A percentile compares a stretch with the other conserved stretches of the same genome.
Evolutionary conservation across 176 grass and related monocot genomes (phyloP).

Genomic region (bread wheat (Triticum aestivum)): DNA sequence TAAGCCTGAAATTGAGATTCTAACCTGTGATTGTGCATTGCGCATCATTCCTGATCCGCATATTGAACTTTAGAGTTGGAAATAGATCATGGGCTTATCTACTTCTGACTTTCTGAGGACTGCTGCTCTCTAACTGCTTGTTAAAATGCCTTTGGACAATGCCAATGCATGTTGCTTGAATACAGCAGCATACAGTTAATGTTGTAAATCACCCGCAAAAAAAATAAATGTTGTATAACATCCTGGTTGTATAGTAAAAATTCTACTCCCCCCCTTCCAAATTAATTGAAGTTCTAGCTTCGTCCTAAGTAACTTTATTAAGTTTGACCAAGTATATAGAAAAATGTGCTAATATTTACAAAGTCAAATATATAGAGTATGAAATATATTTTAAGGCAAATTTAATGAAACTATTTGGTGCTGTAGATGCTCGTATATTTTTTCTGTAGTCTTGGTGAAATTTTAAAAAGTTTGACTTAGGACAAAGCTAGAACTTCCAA

Average conservation of each 20-base stretch:
- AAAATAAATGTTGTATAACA: not conserved
- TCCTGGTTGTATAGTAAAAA: not conserved
- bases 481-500: too few relatives aligned
- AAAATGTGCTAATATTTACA: too few relatives aligned
- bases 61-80: not conserved
- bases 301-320: too few relatives aligned
- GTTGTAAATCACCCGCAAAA: not conserved
- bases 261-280: not conserved
- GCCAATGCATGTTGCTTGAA: slow-evolving; percentile 7
- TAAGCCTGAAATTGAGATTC: not conserved
- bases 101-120: not conserved
- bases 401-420: too few relatives aligned
- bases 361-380: too few relatives aligned
- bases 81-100: not conserved
- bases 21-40: not conserved
- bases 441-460: too few relatives aligned
- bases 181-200: slow-evolving; percentile 1
- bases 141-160: not conserved
- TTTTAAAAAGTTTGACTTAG: too few relatives aligned
- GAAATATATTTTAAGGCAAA: too few relatives aligned
- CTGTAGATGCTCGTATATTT: too few relatives aligned
- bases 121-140: not conserved
- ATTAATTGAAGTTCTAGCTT: too few relatives aligned
- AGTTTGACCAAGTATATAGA: too few relatives aligned
- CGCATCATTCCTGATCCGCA: not conserved